Evolutionary conservation across 352 stramenopile species (phyloP), one percentile per base, ranked within the genome.

Genomic region (Thalassiosira ordinaria): DNA sequence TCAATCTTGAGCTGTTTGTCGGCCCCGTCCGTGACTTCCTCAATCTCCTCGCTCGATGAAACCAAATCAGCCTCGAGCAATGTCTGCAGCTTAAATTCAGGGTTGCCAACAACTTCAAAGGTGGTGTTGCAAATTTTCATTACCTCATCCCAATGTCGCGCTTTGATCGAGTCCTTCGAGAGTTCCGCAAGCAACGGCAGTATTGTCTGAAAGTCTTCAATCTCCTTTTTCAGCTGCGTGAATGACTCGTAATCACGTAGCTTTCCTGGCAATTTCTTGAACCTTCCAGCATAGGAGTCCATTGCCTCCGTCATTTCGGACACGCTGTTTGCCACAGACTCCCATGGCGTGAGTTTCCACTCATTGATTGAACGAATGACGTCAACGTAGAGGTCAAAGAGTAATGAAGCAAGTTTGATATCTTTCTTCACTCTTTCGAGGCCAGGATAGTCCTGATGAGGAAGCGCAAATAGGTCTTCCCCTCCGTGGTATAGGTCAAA

Each of bases 1-100:
- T 99, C 96, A 70, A 99, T 99, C 80, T 98, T 98, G 2, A 98
- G 84, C 84, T 99, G 97, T 68, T 99, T 99, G 70, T 99, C 97
- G 0, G 97, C 97, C 20, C 96, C 96, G 65, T 99, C 96, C 0
- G 96, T 99, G 29, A 99, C 96, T 86, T 99, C 97, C 89, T 99
- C 96, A 47, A 99, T 98, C 18, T 99, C 96, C 18, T 97, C 94
- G 29, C 96, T 96, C 70, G 91, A 94, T 6, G 85, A 82, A 3
- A 98, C 93, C 56, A 99, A 96, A 65, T 95, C 84, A n/a, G 85
- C 82, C 20, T 92, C 78, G 16, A 92, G 70, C 11, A 99, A 86
- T 39, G 96, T 95, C 71, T 98, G 92, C 0, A 99, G 91, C 83
- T 97, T 98, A 77, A 99, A 99, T 69, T 99, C 97, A 2, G 94